Percentiles rank a stretch among this genome's conserved stretches.
Evolutionary conservation across 495 filamentous ascomycete genomes (phyloP).

Genomic region (Penicillium cinerascens): DNA sequence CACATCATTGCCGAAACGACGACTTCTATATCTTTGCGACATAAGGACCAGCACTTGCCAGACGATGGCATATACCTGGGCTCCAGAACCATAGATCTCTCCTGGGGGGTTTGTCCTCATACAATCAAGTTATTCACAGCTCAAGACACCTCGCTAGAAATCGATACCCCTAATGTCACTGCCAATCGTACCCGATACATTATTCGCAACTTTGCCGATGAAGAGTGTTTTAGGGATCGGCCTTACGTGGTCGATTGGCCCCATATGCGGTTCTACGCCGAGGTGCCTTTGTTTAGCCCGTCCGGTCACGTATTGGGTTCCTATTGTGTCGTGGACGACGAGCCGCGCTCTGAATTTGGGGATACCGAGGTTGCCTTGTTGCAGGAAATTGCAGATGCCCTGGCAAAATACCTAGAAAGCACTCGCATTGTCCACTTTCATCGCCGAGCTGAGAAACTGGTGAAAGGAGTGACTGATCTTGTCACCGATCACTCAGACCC

Average conservation of each 20-base stretch:
- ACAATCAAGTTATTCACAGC: constrained; percentile 22
- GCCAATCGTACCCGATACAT: constrained; percentile 32
- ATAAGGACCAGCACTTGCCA: constrained; percentile 20
- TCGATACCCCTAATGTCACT: constrained; percentile 8
- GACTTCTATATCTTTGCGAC: constrained; percentile 37
- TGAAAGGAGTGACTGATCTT: constrained; percentile 22
- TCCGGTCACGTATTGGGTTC: constrained; percentile 58
- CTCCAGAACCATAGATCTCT: constrained; percentile 35
- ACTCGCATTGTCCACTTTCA: constrained; percentile 12
- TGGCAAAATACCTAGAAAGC: constrained; percentile 25
- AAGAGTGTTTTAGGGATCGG: constrained; percentile 40
- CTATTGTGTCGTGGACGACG: constrained; percentile 55
- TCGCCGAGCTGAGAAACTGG: constrained; percentile 12
- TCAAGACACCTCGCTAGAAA: constrained; percentile 10
- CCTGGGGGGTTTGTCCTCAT: constrained; percentile 40
- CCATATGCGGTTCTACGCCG: constrained; percentile 54
- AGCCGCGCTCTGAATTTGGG: constrained; percentile 32
- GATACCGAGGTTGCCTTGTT: constrained; percentile 13
- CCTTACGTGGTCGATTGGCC: constrained; percentile 37
- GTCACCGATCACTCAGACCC: background rate
- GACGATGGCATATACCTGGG: constrained; percentile 38
- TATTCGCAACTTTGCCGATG: constrained; percentile 42
- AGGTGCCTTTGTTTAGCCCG: constrained; percentile 55
- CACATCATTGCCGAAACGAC: constrained; percentile 62
- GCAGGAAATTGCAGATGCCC: constrained; percentile 10